phyloP scores from a whole-genome alignment of 805 yeast species.

The Saturnispora zaruensis region DNA sequence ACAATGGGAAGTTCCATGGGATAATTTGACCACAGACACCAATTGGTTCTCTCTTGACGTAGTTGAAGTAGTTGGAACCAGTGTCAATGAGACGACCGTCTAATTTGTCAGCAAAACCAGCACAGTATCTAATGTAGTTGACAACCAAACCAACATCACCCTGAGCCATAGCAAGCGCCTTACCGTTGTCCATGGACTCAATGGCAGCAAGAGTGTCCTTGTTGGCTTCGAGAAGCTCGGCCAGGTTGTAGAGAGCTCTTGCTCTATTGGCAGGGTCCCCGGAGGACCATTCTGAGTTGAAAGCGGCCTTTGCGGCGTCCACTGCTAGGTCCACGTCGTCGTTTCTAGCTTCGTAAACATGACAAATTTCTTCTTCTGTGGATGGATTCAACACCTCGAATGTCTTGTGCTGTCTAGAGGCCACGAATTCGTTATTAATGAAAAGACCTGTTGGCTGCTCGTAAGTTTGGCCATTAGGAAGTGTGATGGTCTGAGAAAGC shows the following conservation, averaged over 20 bases:
- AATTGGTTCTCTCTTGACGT: slow-evolving; percentile 79
- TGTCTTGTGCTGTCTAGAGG: slow-evolving; percentile 47
- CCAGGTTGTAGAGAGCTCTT: slow-evolving; percentile 55
- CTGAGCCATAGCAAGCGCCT: slow-evolving; percentile 58
- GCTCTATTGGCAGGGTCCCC: slow-evolving; percentile 64
- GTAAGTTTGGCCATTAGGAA: slow-evolving; percentile 29
- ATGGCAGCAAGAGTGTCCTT: slow-evolving; percentile 66
- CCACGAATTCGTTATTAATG: slow-evolving; percentile 55
- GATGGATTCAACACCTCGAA: slow-evolving; percentile 59
- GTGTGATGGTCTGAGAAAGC: slow-evolving; percentile 24
- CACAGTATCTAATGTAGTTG: slow-evolving; percentile 70
- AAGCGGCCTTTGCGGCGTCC: slow-evolving; percentile 74
- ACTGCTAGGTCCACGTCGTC: slow-evolving; percentile 84
- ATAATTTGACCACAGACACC: slow-evolving; percentile 95
- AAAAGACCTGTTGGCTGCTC: slow-evolving; percentile 47
- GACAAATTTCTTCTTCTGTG: slow-evolving; percentile 60
- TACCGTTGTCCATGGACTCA: slow-evolving; percentile 87
- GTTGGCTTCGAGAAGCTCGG: slow-evolving; percentile 67
- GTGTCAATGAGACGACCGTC: slow-evolving; percentile 71
- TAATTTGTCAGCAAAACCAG: slow-evolving; percentile 87
- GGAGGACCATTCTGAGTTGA: slow-evolving; percentile 57
- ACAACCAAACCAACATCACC: slow-evolving; percentile 70
- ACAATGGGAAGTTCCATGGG: slow-evolving; percentile 95
- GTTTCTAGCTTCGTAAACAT: slow-evolving; percentile 64
- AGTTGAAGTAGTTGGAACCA: slow-evolving; percentile 63